Percentiles rank a stretch among this genome's conserved stretches.
These are phyloP conservation scores for Aspergillus incahuasiensis DNA, from an alignment of 495 filamentous ascomycete genomes.

Conservation along the genomic window DNA sequence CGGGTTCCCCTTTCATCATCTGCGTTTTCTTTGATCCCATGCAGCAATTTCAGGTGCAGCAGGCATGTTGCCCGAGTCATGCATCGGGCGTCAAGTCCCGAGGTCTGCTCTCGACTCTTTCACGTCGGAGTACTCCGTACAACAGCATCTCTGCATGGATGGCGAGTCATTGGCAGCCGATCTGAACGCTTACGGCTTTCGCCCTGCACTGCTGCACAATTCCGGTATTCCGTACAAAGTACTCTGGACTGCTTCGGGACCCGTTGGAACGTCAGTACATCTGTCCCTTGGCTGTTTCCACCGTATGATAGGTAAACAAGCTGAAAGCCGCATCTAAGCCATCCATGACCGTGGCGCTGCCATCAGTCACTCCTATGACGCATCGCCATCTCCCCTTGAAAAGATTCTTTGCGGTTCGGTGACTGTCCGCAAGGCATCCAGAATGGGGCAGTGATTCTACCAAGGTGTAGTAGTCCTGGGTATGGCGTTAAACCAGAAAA, in stretches of 20 bases:
- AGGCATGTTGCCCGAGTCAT: too few species aligned
- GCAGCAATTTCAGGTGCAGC: too few species aligned
- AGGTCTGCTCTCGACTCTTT: too few species aligned
- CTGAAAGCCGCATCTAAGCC: not conserved
- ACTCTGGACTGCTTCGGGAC: not conserved
- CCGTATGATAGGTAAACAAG: conserved; percentile 2
- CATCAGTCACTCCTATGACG: not conserved
- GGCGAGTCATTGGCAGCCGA: not conserved
- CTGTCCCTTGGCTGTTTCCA: not conserved
- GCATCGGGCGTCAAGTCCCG: too few species aligned
- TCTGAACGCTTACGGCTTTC: not conserved
- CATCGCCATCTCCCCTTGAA: not conserved
- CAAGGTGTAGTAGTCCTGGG: too few species aligned
- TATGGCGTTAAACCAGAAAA: too few species aligned
- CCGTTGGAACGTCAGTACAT: not conserved
- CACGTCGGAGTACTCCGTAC: too few species aligned
- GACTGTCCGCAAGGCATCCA: not conserved
- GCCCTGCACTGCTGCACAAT: not conserved
- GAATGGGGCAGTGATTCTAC: too few species aligned
- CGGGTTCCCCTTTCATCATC: too few species aligned
- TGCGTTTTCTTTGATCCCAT: too few species aligned
- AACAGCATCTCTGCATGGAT: not conserved
- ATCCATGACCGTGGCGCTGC: conserved; percentile 8
- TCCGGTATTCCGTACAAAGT: not conserved
- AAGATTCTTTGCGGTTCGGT: not conserved